Conservation (phyloP, 257 asterid genomes). For the Hygrophila difformis region DNA sequence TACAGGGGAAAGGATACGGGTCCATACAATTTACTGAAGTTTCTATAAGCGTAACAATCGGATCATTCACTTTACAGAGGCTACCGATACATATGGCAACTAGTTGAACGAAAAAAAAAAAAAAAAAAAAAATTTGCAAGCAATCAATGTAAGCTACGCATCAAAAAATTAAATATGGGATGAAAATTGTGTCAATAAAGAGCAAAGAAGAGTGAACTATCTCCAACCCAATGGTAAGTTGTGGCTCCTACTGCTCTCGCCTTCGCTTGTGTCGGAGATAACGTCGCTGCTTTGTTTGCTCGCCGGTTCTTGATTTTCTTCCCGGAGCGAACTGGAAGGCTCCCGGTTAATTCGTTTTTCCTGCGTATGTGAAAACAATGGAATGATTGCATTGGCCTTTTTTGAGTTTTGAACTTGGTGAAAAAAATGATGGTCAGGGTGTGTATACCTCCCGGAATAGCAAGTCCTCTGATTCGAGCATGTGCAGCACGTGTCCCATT, state of each 20-base stretch:
- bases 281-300: constrained; percentile 31
- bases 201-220: constrained; percentile 18
- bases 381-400: background rate
- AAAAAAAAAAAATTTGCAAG: background rate
- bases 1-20: background rate
- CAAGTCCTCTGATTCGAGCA: constrained; percentile 87
- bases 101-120: background rate
- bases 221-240: constrained; percentile 30
- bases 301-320: constrained; percentile 28
- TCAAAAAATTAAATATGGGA: background rate
- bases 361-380: constrained; percentile 21
- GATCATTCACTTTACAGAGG: constrained; percentile 21
- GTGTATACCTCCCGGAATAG: constrained; percentile 54
- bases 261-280: constrained; percentile 37
- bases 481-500: constrained; percentile 86
- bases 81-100: constrained; percentile 15
- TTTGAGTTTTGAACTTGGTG: no score
- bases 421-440: background rate
- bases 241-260: constrained; percentile 36
- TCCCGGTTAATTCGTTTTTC: constrained; percentile 43
- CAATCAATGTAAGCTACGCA: background rate
- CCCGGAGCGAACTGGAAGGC: constrained; percentile 36
- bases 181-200: constrained; percentile 7
- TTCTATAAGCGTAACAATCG: background rate
- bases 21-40: constrained; percentile 15